Evolutionary conservation across 495 filamentous ascomycete species (phyloP), one percentile per base, ranked within the genome.

Genomic region (Aspergillus ellipticus): DNA sequence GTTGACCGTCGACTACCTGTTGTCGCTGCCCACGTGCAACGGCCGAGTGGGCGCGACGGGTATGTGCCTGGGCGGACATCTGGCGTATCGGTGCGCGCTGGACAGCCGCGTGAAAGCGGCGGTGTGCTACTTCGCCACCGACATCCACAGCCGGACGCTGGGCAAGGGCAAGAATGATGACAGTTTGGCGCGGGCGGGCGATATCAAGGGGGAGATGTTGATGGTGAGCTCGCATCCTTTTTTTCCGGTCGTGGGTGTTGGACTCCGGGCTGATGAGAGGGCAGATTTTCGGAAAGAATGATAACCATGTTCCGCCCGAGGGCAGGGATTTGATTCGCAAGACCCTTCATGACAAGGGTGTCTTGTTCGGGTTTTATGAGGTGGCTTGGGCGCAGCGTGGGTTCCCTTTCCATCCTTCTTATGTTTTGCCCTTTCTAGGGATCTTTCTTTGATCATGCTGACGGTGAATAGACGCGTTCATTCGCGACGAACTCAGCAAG

Each of bases 41-140:
- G 92, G 93, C 29, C 82, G 82, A 10, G 84, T 97, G 51, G 93
- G 93, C 41, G 76, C 89, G 2, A 96, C 92, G 7, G 93, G 93
- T 29, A 97, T 97, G 93, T 96, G 93, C 69, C 84, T 97, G 3
- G 93, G 93, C 50, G 93, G 93, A 4, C 93, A 97, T 69, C 80
- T 96, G 20, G 87, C 93, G 39, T 88, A 90, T 61, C 83, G 93
- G 49, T 90, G 88, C 63, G 89, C 85, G 52, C 76, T 96, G 48
- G 89, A 96, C 66, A 78, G 79, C 20, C 79, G 91, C 22, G 81
- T 96, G 48, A 82, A 78, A 42, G 89, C 89, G 24, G 80, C 84
- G 21, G 88, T 96, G 24, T 87, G 89, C 59, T 97, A 94, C 73
- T 96, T 97, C 73, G 92, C 89, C 1, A 97, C 93, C 6, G 93